Evolutionary conservation across 139 green algal species (phyloP), one percentile per base, ranked within the genome.

Genomic region (Closterium sp.): DNA sequence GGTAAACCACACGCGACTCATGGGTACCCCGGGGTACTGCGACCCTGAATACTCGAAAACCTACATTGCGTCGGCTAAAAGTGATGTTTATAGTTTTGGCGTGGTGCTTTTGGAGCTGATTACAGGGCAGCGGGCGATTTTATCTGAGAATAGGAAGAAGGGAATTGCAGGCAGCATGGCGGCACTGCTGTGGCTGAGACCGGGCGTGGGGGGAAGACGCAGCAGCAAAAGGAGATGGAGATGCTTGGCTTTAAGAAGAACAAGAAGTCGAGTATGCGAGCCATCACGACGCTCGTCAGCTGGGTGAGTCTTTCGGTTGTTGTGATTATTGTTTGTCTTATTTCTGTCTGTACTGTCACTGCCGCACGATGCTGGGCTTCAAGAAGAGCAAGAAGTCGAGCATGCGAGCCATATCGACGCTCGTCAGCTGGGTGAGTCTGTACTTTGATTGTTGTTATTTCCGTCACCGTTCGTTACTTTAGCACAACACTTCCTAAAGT

Each of bases 61-160:
- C 27, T 92, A 87, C 86, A 27, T 30, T 24, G 89, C 73, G 1
- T 89, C 89, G 1, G 24, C 45, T 28, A 89, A 92, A 45, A 92
- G 89, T 45, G 89, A 92, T 28, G 89, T 92, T 28, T 92, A 92
- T n/a, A 92, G 89, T 90, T 91, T 91, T 9, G 89, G 89, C 19
- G 89, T 91, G 24, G 89, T 91, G 1, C 31, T 91, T 24, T 31
- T 91, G 89, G 89, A 91, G 38, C 17, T 91, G 31, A 86, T 91
- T 30, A 89, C 89, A 2, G 89, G 89, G 21, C 31, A 88, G 62
- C 89, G 62, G 73, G 31, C 89, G 62, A 86, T 91, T 28, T 86
- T 91, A n/a, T 22, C 50, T 19, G 89, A 91, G 13, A n/a, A 13
- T 27, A 88, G 30, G n/a, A 87, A 87, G 85, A 87, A 31, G n/a